phyloP scores from a whole-genome alignment of 2,329 filamentous ascomycete genomes.

The Immersiporthe knoxdaviesiana region DNA sequence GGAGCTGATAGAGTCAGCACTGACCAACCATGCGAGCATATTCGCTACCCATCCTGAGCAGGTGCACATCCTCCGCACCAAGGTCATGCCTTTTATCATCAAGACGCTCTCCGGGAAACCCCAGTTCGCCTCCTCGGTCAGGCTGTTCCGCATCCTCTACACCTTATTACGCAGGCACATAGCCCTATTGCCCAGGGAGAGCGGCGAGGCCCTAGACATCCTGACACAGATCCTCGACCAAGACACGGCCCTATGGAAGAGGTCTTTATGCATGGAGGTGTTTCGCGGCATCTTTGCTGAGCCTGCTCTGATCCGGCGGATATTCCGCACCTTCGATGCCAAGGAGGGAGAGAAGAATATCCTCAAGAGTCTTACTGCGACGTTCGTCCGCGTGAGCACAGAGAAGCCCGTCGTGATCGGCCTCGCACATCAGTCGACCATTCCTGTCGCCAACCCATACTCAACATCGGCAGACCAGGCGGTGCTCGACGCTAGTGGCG shows the following conservation, averaged over 20 bases:
- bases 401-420: conserved; percentile 91
- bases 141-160: conserved; percentile 81
- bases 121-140: conserved; percentile 80
- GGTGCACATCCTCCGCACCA: conserved; percentile 72
- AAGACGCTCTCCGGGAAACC: conserved; percentile 76
- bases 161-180: conserved; percentile 80
- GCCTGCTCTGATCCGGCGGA: conserved; percentile 73
- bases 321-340: conserved; percentile 80
- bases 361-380: conserved; percentile 79
- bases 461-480: conserved; percentile 74
- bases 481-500: conserved; percentile 85
- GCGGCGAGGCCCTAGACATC: conserved; percentile 79
- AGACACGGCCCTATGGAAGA: conserved; percentile 82
- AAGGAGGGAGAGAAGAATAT: conserved; percentile 73
- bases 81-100: conserved; percentile 83
- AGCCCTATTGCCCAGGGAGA: conserved; percentile 73
- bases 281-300: conserved; percentile 86
- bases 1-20: conserved; percentile 87
- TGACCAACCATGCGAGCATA: conserved; percentile 82
- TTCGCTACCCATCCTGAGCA: conserved; percentile 82
- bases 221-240: conserved; percentile 87
- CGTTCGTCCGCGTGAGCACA: conserved; percentile 88
- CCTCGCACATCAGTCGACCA: conserved; percentile 83
- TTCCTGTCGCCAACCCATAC: conserved; percentile 66
- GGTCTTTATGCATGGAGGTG: conserved; percentile 87